Percentiles rank a stretch among this genome's conserved stretches.
These are phyloP conservation scores for Mycosarcoma maydis DNA, from an alignment of 1,284 basidiomycete species.

Conservation along the genomic window DNA sequence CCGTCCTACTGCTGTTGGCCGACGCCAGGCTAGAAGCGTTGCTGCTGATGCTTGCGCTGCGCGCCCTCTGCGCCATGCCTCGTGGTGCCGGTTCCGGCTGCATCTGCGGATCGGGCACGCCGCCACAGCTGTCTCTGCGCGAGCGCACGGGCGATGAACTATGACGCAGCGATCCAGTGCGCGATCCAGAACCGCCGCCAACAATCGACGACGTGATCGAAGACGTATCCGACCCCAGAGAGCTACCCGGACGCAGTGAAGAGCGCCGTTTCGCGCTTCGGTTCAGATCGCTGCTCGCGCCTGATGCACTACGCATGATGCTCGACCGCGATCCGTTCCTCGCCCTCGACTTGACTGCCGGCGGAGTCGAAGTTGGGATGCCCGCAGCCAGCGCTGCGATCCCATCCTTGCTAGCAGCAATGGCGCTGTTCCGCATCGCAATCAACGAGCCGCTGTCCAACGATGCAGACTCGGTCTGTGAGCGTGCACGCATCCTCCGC, in stretches of 20 bases:
- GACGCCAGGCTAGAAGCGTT: constrained; percentile 9
- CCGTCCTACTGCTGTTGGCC: constrained; percentile 10
- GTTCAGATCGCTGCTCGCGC: constrained; percentile 11
- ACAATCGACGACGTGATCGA: constrained; percentile 3
- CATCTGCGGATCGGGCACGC: constrained; percentile 22
- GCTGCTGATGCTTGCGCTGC: constrained; percentile 43
- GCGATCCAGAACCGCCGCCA: not conserved
- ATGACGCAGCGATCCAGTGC: constrained; percentile 2
- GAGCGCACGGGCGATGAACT: not conserved
- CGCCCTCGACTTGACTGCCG: constrained; percentile 9
- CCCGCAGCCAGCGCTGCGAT: not conserved
- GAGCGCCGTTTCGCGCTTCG: constrained; percentile 5
- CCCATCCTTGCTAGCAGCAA: constrained; percentile 1
- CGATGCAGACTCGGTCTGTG: constrained; percentile 3
- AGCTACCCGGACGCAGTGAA: not conserved
- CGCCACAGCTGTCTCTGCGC: not conserved
- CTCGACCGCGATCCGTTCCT: constrained; percentile 17
- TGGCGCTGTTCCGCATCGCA: not conserved
- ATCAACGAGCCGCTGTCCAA: not conserved
- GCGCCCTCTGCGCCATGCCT: constrained; percentile 38
- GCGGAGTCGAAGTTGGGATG: constrained; percentile 3
- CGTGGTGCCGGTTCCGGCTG: constrained; percentile 50
- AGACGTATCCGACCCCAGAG: not conserved
- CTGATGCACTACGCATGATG: constrained; percentile 32
- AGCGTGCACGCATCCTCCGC: constrained; percentile 6